These are phyloP conservation scores for Rhododendron vialii DNA, from an alignment of 148 eudicot species.

Conservation along the genomic window DNA sequence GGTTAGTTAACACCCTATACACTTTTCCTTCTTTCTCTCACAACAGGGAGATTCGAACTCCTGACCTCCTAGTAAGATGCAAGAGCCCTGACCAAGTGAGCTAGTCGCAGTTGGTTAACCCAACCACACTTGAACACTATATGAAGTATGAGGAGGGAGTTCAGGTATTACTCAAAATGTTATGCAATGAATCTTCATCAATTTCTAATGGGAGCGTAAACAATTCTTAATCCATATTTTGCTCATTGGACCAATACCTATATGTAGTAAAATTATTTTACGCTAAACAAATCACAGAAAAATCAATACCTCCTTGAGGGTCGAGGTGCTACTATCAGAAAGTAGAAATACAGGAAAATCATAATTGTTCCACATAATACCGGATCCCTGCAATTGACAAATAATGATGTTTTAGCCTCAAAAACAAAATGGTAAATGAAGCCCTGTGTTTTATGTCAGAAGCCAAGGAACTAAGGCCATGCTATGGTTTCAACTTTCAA, in stretches of 20 bases:
- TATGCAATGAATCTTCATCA: neutral
- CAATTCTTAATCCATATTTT: neutral
- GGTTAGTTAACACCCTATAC: too few species aligned
- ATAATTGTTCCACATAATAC: conserved; percentile 69
- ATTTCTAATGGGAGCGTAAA: neutral
- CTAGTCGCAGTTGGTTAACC: neutral
- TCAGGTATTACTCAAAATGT: neutral
- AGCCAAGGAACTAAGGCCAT: neutral
- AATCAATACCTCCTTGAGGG: conserved; percentile 58
- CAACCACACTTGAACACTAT: neutral
- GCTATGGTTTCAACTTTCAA: neutral
- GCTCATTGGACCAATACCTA: conserved; percentile 4
- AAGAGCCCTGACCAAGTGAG: neutral
- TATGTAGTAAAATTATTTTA: neutral
- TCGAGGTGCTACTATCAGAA: conserved; percentile 43
- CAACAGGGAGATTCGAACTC: neutral
- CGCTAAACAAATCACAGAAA: neutral
- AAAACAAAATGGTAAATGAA: neutral
- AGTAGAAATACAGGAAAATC: conserved; percentile 83
- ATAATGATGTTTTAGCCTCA: conserved; percentile 5
- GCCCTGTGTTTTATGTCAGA: neutral
- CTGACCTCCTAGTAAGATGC: neutral
- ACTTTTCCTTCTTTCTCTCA: too few species aligned
- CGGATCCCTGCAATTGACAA: conserved; percentile 73
- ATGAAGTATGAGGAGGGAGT: neutral